These are phyloP conservation scores for Malassezia pachydermatis DNA, from an alignment of 1,284 basidiomycete genomes.

Conservation along the genomic window DNA sequence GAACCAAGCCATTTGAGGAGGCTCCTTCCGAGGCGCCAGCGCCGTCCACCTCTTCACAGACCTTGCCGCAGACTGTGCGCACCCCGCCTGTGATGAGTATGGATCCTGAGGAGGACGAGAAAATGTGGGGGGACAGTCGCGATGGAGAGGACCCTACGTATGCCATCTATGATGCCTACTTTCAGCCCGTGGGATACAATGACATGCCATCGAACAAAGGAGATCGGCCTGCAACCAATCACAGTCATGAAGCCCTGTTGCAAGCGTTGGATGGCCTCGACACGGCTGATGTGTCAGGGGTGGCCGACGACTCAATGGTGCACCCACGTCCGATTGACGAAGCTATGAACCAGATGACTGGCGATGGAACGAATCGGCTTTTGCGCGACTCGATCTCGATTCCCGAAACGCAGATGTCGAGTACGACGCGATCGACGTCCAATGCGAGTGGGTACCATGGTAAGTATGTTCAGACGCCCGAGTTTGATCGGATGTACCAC, in stretches of 20 bases:
- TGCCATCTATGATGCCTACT: constrained; percentile 19
- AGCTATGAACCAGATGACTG: neutral
- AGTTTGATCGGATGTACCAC: no score
- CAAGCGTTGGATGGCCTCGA: neutral
- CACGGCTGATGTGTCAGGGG: neutral
- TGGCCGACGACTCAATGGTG: constrained; percentile 2
- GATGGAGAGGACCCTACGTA: constrained; percentile 1
- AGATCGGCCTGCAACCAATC: neutral
- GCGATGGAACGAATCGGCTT: neutral
- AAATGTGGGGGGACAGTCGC: no score
- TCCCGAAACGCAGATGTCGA: no score
- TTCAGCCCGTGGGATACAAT: constrained; percentile 4
- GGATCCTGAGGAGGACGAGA: neutral
- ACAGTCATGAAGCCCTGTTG: neutral
- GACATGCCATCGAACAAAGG: neutral
- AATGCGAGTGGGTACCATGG: no score
- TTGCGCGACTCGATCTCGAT: no score
- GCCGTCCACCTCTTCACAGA: no score
- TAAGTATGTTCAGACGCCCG: no score
- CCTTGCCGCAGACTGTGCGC: no score
- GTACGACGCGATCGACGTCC: no score
- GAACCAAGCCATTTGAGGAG: neutral
- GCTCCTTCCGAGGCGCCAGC: no score
- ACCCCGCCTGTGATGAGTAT: no score
- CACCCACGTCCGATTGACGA: neutral